Conservation (phyloP, 2,329 filamentous ascomycete species). For the Diplocarpon rosae region DNA sequence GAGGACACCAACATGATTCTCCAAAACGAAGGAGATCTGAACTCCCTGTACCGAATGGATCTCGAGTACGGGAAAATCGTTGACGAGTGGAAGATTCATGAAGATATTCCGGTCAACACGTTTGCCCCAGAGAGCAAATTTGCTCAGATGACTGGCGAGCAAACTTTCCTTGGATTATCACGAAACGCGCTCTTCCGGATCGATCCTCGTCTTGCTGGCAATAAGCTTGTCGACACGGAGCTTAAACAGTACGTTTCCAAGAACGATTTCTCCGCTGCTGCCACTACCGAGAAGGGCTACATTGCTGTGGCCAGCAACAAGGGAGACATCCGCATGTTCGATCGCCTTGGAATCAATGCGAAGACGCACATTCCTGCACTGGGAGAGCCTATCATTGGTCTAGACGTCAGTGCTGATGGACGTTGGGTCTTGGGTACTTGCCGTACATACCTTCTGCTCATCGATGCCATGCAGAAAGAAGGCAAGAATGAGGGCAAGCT, state of each 20-base stretch:
- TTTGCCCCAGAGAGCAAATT: slow-evolving; percentile 98
- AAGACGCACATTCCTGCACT: slow-evolving; percentile 95
- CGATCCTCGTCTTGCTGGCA: slow-evolving; percentile 79
- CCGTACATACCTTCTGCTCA: slow-evolving; percentile 84
- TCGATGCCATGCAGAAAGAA: slow-evolving; percentile 80
- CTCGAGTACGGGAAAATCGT: slow-evolving; percentile 95
- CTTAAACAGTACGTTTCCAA: slow-evolving; percentile 95
- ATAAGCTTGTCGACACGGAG: slow-evolving; percentile 85
- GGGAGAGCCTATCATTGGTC: slow-evolving; percentile 85
- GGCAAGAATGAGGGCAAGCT: slow-evolving; percentile 97
- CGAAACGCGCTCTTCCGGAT: slow-evolving; percentile 88
- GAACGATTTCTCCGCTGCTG: slow-evolving; percentile 91
- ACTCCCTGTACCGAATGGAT: slow-evolving; percentile 94
- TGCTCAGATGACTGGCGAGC: slow-evolving; percentile 88
- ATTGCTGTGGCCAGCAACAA: slow-evolving; percentile 97
- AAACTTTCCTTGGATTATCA: slow-evolving; percentile 89
- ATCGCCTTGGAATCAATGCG: slow-evolving; percentile 89
- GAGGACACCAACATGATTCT: slow-evolving; percentile 29
- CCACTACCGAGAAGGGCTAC: slow-evolving; percentile 93
- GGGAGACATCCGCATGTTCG: slow-evolving; percentile 92
- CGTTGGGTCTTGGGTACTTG: slow-evolving; percentile 94
- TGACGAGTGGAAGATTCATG: slow-evolving; percentile 97
- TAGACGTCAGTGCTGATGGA: slow-evolving; percentile 91
- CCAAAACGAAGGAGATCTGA: slow-evolving; percentile 51
- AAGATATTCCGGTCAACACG: slow-evolving; percentile 83